A percentile compares a stretch with the other conserved stretches of the same genome.
Conservation (phyloP, 2,329 filamentous ascomycete genomes). For the Calonectria pauciramosa region DNA sequence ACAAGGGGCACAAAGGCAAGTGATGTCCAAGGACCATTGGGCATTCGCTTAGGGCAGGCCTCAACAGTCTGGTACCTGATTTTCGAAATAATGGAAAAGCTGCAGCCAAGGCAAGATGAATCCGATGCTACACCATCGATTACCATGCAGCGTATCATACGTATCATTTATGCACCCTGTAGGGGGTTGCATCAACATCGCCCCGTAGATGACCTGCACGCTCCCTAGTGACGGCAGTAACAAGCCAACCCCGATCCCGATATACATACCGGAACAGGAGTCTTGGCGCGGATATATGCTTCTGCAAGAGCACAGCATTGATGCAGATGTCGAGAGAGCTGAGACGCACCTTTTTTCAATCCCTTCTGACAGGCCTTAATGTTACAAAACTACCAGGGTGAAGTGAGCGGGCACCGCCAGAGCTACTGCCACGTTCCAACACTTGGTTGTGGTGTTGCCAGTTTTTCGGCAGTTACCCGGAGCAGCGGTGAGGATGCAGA, state of each 20-base stretch:
- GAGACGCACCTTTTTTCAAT: neutral
- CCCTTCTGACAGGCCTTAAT: neutral
- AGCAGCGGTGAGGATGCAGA: constrained; percentile 19
- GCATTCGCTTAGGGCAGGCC: neutral
- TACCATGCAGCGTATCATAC: neutral
- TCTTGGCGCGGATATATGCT: neutral
- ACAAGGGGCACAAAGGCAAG: neutral
- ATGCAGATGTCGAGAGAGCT: neutral
- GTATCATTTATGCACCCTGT: neutral
- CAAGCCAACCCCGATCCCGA: neutral
- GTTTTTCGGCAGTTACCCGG: constrained; percentile 4
- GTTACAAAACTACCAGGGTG: neutral
- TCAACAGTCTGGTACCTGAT: neutral
- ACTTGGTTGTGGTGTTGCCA: constrained; percentile 12
- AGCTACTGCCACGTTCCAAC: constrained; percentile 21
- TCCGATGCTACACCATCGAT: neutral
- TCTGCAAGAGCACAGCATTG: neutral
- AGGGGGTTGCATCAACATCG: neutral
- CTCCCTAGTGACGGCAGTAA: neutral
- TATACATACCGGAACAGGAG: neutral
- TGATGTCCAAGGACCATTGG: neutral
- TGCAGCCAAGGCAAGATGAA: neutral
- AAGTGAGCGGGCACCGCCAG: neutral
- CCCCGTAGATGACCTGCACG: neutral
- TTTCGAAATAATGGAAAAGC: constrained; percentile 1